Base-by-base conservation (phyloP, 495 filamentous ascomycete species). In the Antarctomyces pellizariae region DNA sequence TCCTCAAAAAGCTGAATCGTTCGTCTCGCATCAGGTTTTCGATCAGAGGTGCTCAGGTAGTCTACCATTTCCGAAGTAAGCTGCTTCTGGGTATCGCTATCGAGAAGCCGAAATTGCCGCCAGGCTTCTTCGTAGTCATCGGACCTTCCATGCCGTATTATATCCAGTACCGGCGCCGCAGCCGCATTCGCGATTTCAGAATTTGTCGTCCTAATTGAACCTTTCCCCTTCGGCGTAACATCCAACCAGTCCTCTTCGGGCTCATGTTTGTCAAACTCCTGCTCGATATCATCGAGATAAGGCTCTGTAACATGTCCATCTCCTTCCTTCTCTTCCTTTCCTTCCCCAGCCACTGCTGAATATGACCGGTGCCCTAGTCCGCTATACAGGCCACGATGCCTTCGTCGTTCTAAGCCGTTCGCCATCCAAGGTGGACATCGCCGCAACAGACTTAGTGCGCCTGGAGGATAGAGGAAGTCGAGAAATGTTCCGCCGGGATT, bases 391-490 rank as follows among this genome's bases (percentile, higher is more conserved):
- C 37, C 32, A 34, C 19, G 29, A 27, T 22, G 21, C 34, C 35
- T 28, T 28, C 29, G 35, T 5, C 31, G 31, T 30, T 39, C 34
- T 27, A 36, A 34, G 18, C 19, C 39, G 22, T 37, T 36, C 9
- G 22, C 2, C 3, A 28, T 26, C 33, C 26, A 33, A 7, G 18
- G 14, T 13, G 34, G 40, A 27, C 19, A 41, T 18, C 50, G 46
- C 23, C 53, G 53, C 23, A 67, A 37, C 16, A 58, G 42, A n/a
- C 54, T 48, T 10, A 60, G 29, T 7, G 66, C 54, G 4, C 56
- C 52, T 13, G 42, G 47, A 5, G 70, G 70, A 31, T 71, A 72
- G 8, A 75, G 43, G 32, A 75, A 72, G 37, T 71, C 70, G 33
- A 74, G 49, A 19, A 68, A 50, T 16, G 54, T 48, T 1, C 26